Evolutionary conservation across 805 yeast genomes (phyloP).

Genomic region (Barnettozyma wickerhamii): DNA sequence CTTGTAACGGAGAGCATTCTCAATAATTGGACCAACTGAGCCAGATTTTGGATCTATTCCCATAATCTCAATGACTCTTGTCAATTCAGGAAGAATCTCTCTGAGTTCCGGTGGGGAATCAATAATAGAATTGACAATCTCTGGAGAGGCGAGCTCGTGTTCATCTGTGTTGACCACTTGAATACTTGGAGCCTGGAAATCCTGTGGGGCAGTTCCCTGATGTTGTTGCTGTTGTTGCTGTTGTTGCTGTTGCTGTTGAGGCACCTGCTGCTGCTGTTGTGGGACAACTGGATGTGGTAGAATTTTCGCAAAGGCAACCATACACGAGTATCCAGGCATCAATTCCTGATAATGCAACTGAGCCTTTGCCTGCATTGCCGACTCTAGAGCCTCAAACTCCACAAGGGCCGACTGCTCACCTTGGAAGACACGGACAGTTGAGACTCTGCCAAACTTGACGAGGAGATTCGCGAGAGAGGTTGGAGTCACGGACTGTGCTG

Average conservation of each 20-base stretch:
- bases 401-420: slow-evolving; percentile 53
- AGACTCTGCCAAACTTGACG: slow-evolving; percentile 55
- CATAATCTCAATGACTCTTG: slow-evolving; percentile 26
- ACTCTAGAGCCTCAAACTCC: slow-evolving; percentile 66
- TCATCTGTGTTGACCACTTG: slow-evolving; percentile 10
- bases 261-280: slow-evolving; percentile 4
- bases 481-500: slow-evolving; percentile 45
- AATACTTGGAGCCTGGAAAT: slow-evolving; percentile 11
- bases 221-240: slow-evolving; percentile 11
- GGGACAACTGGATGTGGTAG: slow-evolving; percentile 28
- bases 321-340: slow-evolving; percentile 69
- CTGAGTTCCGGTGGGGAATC: slow-evolving; percentile 20
- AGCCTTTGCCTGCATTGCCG: slow-evolving; percentile 76
- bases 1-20: slow-evolving; percentile 38
- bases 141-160: slow-evolving; percentile 4
- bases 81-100: slow-evolving; percentile 27
- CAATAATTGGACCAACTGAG: slow-evolving; percentile 41
- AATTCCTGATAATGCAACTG: slow-evolving; percentile 79
- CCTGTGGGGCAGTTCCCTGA: slow-evolving; percentile 2
- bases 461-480: slow-evolving; percentile 59
- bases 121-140: slow-evolving; percentile 12
- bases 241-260: slow-evolving; percentile 16
- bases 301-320: slow-evolving; percentile 82
- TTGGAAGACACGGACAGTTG: slow-evolving; percentile 56
- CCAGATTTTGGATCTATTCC: slow-evolving; percentile 29